Evolutionary conservation across 2,329 filamentous ascomycete species (phyloP), one percentile per base, ranked within the genome.

Genomic region (Penicillium sp.): DNA sequence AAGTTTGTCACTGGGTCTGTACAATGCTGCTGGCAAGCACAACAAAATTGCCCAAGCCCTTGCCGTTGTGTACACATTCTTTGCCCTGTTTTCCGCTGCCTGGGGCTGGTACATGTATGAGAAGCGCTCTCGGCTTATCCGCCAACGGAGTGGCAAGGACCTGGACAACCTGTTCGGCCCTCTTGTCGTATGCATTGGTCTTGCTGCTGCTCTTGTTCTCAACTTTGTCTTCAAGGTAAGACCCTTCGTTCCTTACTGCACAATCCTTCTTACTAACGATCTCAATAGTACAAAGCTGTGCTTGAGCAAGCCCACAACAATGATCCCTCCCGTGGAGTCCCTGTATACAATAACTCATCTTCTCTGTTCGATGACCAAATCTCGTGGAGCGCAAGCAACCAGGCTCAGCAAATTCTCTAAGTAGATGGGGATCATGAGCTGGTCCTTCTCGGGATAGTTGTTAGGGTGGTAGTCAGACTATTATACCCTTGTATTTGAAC

Each of bases 31-130:
- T 0, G 90, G 90, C 7, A 80, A 87, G 64, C 69, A 80, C 56
- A 91, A 96, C 73, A 80, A 80, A n/a, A 75, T 96, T 31, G 92
- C 91, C 0, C 84, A 90, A 65, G 79, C 80, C 37, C 86, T 98
- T 69, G 93, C 92, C n/a, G 80, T 95, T 21, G 85, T 89, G 10
- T 98, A 96, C 71, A 89, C 93, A 3, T 71, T 80, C 55, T 90
- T 98, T 61, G 92, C 93, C 1, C 79, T 90, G 1, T 96, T 97
- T 73, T 86, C 92, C 0, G 91, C 90, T 0, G 79, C 81, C 1
- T 99, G 95, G 95, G 95, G 95, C 2, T 96, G 91, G 74, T 84
- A 80, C 58, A 90, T 96, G 80, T 89, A 96, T 70, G 86, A 88
- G 68, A 85, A 83, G 70, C 83, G 95, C 33, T 84, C 88, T 57